Percentiles rank a stretch among this genome's conserved stretches.
Evolutionary conservation across 75 land plant genomes (phyloP).

Genomic region (Chamaecyparis obtusa): DNA sequence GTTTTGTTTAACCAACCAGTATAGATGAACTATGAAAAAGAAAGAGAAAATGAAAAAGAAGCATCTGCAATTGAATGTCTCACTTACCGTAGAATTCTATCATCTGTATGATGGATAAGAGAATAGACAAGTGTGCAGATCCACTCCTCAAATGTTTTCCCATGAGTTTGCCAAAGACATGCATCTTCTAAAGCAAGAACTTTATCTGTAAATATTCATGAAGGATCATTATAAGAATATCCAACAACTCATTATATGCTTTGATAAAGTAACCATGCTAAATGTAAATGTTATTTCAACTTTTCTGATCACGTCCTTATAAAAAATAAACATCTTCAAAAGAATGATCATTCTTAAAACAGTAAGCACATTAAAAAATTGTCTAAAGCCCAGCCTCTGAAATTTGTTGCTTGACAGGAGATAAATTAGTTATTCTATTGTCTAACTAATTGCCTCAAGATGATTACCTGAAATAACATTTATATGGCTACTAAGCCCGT

Average conservation of each 20-base stretch:
- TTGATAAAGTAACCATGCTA: not conserved
- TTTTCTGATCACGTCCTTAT: not conserved
- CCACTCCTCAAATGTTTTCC: slow-evolving; percentile 12
- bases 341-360: not conserved
- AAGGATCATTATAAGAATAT: not conserved
- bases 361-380: not conserved
- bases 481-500: not conserved
- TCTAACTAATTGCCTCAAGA: not conserved
- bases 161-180: slow-evolving; percentile 6
- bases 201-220: slow-evolving; percentile 5
- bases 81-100: slow-evolving; percentile 66
- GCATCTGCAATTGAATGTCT: not conserved
- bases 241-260: not conserved
- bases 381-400: not conserved
- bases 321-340: not conserved
- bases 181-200: slow-evolving; percentile 8
- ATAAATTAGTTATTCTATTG: not conserved
- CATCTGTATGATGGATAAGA: slow-evolving; percentile 54
- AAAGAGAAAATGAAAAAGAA: not conserved
- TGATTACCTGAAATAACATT: not conserved
- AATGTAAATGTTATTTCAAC: not conserved
- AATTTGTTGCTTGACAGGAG: not conserved
- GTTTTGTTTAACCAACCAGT: not conserved
- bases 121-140: slow-evolving; percentile 43
- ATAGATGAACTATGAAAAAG: not conserved